These are phyloP conservation scores for Plasmodium vinckei DNA, from an alignment of 169 alveolate species.

Conservation along the genomic window DNA sequence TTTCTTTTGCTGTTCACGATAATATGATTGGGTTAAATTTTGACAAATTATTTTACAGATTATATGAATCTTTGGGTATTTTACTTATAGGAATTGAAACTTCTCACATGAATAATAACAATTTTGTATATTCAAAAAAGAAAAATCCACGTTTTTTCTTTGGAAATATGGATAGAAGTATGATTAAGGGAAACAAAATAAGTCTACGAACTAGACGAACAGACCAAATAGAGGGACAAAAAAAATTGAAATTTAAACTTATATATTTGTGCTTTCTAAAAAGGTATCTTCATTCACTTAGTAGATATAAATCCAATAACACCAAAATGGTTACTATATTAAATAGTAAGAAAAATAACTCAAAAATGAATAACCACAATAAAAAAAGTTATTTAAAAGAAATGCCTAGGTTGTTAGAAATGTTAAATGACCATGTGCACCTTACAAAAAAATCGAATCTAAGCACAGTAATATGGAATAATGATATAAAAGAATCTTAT, in stretches of 20 bases:
- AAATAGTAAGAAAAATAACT: neutral
- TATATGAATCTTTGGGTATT: constrained; percentile 67
- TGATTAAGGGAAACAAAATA: too few relatives aligned
- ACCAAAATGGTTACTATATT: neutral
- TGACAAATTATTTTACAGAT: constrained; percentile 62
- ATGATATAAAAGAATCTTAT: neutral
- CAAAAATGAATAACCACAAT: neutral
- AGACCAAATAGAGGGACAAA: neutral
- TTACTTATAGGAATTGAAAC: constrained; percentile 69
- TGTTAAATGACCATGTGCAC: neutral
- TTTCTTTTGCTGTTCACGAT: constrained; percentile 57
- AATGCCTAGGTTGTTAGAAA: constrained; percentile 11
- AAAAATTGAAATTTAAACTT: constrained; percentile 26
- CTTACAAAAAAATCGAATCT: neutral
- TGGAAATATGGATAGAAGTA: too few relatives aligned
- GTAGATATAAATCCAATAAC: neutral
- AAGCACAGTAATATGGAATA: neutral
- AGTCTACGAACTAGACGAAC: too few relatives aligned
- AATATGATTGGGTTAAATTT: constrained; percentile 70
- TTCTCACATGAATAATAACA: neutral
- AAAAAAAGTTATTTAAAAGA: neutral
- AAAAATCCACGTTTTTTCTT: neutral
- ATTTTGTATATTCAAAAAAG: neutral
- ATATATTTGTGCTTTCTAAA: constrained; percentile 26
- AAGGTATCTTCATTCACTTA: constrained; percentile 25